Evolutionary conservation across 2,329 filamentous ascomycete species (phyloP).

Genomic region (Dothistroma pini): DNA sequence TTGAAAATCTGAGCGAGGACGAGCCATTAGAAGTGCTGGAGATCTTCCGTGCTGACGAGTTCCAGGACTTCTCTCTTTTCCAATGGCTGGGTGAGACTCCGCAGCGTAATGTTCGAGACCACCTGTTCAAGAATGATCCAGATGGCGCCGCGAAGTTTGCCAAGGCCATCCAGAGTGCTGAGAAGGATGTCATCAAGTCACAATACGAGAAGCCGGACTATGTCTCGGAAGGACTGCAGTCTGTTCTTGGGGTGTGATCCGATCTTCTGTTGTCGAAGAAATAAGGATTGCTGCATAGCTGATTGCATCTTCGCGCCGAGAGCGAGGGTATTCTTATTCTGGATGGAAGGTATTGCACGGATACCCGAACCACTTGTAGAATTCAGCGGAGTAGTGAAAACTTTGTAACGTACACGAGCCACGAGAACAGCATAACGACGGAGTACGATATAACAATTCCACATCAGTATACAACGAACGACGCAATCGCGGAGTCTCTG

Average conservation of each 20-base stretch:
- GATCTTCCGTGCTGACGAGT: conserved; percentile 62
- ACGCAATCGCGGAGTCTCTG: neutral
- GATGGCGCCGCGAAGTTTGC: conserved; percentile 61
- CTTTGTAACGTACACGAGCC: no score
- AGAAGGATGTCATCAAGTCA: conserved; percentile 49
- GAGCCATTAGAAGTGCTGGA: conserved; percentile 73
- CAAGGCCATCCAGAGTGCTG: conserved; percentile 57
- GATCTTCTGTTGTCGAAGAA: no score
- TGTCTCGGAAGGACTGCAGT: neutral
- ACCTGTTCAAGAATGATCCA: conserved; percentile 60
- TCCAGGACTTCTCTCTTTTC: conserved; percentile 69
- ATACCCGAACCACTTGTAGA: no score
- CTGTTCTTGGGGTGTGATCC: neutral
- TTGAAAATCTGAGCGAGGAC: conserved; percentile 72
- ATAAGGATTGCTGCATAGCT: no score
- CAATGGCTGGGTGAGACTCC: conserved; percentile 76
- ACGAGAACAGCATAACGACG: neutral
- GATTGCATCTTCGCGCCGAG: no score
- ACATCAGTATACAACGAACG: no score
- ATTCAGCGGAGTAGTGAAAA: no score
- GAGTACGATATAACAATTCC: neutral
- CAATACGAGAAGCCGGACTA: neutral
- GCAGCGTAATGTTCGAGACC: conserved; percentile 53
- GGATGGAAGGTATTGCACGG: no score
- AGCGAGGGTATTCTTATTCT: no score